Conservation (phyloP, 2,329 filamentous ascomycete genomes). For the Cryphonectria radicalis region DNA sequence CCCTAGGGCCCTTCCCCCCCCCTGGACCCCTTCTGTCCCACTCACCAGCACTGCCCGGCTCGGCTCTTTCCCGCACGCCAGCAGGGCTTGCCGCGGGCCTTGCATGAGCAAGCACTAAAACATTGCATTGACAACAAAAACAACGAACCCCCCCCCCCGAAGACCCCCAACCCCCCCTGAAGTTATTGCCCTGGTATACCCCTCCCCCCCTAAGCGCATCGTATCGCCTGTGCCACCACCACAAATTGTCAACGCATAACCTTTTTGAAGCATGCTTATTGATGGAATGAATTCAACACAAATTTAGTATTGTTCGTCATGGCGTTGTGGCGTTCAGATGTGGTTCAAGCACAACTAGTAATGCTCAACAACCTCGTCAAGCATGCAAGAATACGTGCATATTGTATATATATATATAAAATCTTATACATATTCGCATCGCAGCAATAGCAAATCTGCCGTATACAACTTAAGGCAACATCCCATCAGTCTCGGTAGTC, state of each 20-base stretch:
- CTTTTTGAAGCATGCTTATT: too few species aligned
- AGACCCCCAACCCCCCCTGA: not conserved
- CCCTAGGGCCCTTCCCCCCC: not conserved
- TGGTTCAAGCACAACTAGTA: too few species aligned
- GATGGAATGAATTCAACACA: too few species aligned
- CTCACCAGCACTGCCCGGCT: not conserved
- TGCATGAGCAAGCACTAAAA: not conserved
- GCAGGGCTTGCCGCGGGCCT: conserved; percentile 1
- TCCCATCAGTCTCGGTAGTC: conserved; percentile 62
- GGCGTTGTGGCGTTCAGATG: too few species aligned
- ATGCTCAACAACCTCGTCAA: too few species aligned
- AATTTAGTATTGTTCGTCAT: too few species aligned
- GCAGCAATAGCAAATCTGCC: not conserved
- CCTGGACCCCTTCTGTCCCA: not conserved
- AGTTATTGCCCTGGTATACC: not conserved
- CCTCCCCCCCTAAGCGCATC: not conserved
- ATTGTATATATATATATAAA: not conserved
- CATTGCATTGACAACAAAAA: not conserved
- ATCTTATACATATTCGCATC: not conserved
- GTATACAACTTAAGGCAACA: conserved; percentile 18
- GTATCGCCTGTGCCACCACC: too few species aligned
- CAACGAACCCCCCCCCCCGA: too few species aligned
- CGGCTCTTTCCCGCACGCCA: conserved; percentile 13
- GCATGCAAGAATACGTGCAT: not conserved
- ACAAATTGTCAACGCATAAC: too few species aligned